Percentiles rank a stretch among this genome's conserved stretches.
phyloP scores from a whole-genome alignment of 495 filamentous ascomycete genomes.

The Neurospora sp. region DNA sequence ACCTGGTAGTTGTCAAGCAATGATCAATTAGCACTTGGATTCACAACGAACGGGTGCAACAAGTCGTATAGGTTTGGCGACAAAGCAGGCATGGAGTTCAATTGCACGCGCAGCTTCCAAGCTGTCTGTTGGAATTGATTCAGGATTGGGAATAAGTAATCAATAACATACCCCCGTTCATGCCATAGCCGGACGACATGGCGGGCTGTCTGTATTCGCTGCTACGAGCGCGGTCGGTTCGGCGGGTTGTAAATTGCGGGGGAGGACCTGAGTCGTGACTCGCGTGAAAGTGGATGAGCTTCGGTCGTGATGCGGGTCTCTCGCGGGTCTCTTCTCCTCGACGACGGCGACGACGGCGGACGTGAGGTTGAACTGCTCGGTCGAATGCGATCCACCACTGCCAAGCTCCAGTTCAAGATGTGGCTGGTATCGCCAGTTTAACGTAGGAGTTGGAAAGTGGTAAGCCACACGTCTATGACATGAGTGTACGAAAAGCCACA shows the following conservation, averaged over 20 bases:
- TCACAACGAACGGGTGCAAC: background rate
- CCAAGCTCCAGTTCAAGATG: background rate
- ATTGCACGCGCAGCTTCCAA: background rate
- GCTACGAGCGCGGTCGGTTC: background rate
- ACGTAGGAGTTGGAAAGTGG: background rate
- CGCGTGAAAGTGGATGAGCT: background rate
- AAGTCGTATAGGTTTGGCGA: background rate
- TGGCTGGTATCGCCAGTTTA: background rate
- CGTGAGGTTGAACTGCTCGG: background rate
- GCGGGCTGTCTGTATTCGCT: slow-evolving; percentile 21
- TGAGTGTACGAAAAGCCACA: background rate
- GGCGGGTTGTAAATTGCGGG: background rate
- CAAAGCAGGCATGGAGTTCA: background rate
- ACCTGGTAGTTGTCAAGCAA: slow-evolving; percentile 38
- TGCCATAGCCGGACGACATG: slow-evolving; percentile 78
- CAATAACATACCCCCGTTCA: slow-evolving; percentile 58
- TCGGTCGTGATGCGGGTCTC: background rate
- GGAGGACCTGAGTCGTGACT: background rate
- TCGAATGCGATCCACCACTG: background rate
- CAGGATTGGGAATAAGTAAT: background rate
- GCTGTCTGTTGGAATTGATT: background rate
- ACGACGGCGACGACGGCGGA: background rate
- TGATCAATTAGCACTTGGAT: background rate
- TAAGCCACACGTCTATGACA: background rate
- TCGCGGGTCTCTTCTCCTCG: background rate